Base-by-base conservation (phyloP, 371 early-diverging fungal genomes). In the Nosema muscidifuracis region DNA sequence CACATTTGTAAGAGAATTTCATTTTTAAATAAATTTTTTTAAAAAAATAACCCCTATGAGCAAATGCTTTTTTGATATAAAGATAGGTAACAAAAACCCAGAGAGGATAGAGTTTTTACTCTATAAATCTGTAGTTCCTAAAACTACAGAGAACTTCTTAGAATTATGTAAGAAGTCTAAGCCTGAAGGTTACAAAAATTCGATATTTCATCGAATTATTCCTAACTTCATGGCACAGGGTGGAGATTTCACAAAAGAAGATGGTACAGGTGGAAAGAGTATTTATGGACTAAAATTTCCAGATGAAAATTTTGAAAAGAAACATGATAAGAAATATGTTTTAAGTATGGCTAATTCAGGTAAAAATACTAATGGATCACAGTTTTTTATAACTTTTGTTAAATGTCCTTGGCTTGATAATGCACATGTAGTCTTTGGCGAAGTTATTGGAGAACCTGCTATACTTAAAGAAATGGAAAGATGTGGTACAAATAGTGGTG, bases 301-400 rank as follows among this genome's bases (percentile, higher is more conserved):
- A 73, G 95, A 97, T 80, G 96, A 97, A 81, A 88, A 93, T 71
- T 87, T 87, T 74, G 85, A 85, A 20, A 82, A 89, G 38, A 83
- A 82, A 42, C 95, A 95, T 81, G 86, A 86, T 75, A 88, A 85
- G 9, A 89, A 92, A 0, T 93, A 91, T 44, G 89, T 91, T 0
- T 85, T 97, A 43, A 88, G 89, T 30, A 96, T 98, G 97, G 97
- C 98, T 73, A 97, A 96, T 78, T 87, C 91, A 77, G 97, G 96
- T 2, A 81, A 85, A 71, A 83, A 94, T 80, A 92, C 95, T 55
- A 96, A 98, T 80, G 95, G 95, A 24, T 91, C 92, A 64, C 97
- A 98, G 86, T 94, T 95, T 82, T 98, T 95, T 76, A 94, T 98
- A 74, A 95, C 97, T 0, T 88, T 89, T n/a, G 90, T 84, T 1